Evolutionary conservation across 2,329 filamentous ascomycete genomes (phyloP).

Genomic region (Fusarium bactridioides): DNA sequence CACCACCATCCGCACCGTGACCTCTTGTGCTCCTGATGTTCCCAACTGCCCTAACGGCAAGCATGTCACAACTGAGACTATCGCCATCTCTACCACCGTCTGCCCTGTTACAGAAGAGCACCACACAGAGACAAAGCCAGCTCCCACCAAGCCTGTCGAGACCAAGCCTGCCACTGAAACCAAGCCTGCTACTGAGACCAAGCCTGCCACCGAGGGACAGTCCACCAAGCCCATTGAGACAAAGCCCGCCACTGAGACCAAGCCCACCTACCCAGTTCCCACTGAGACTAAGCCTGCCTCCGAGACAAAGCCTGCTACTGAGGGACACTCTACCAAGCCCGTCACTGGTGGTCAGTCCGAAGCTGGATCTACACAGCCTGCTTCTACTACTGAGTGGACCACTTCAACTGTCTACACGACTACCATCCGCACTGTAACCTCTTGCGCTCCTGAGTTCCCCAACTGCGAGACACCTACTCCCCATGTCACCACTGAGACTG

Average conservation of each 20-base stretch:
- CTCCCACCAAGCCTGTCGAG: neutral
- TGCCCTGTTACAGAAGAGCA: neutral
- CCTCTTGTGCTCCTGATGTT: neutral
- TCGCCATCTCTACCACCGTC: neutral
- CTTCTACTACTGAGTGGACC: slow-evolving; percentile 23
- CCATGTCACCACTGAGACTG: slow-evolving; percentile 26
- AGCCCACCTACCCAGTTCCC: neutral
- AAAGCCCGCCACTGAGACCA: neutral
- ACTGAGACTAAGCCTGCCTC: neutral
- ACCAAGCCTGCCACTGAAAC: neutral
- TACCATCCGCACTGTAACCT: slow-evolving; percentile 25
- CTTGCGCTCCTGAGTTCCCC: slow-evolving; percentile 7
- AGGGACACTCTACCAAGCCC: slow-evolving; percentile 1
- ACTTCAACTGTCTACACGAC: slow-evolving; percentile 34
- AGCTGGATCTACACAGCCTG: slow-evolving; percentile 7
- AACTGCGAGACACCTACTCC: slow-evolving; percentile 10
- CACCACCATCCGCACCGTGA: neutral
- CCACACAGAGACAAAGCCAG: neutral
- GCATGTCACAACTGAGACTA: neutral
- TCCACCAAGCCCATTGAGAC: neutral
- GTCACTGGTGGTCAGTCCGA: neutral
- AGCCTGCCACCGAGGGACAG: neutral
- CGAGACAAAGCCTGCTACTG: slow-evolving; percentile 1
- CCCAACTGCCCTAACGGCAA: neutral
- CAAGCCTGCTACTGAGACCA: neutral